Conservation (phyloP, 2,329 filamentous ascomycete genomes). For the Aspergillus caelatus region DNA sequence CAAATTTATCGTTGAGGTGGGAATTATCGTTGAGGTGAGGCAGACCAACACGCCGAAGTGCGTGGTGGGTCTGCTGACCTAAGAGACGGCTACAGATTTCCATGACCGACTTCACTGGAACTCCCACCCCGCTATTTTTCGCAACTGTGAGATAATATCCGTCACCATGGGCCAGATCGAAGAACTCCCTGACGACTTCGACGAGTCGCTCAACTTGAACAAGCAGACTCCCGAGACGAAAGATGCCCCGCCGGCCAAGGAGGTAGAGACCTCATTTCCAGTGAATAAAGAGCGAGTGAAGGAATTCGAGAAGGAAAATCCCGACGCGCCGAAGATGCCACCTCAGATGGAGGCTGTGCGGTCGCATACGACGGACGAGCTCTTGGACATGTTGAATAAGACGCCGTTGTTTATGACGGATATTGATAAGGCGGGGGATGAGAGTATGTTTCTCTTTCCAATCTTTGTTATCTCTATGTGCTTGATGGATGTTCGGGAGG, state of each 20-base stretch:
- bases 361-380: conserved; percentile 60
- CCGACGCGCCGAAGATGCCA: conserved; percentile 52
- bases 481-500: conserved; percentile 1
- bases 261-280: conserved; percentile 37
- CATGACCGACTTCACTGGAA: no score
- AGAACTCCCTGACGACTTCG: conserved; percentile 55
- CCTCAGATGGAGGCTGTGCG: conserved; percentile 61
- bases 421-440: conserved; percentile 65
- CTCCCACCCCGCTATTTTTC: background rate
- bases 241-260: conserved; percentile 22
- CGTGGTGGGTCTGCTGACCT: no score
- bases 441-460: conserved; percentile 41
- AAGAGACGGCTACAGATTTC: no score
- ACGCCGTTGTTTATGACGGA: conserved; percentile 95
- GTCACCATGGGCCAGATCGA: conserved; percentile 55
- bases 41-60: no score
- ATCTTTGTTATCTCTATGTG: background rate
- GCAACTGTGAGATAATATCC: background rate
- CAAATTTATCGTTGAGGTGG: no score
- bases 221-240: conserved; percentile 25
- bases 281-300: conserved; percentile 41
- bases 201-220: conserved; percentile 50
- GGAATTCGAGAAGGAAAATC: conserved; percentile 32
- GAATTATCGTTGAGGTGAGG: no score
- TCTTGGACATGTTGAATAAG: conserved; percentile 67